Base-by-base conservation (phyloP, 2,329 filamentous ascomycete genomes). In the Hirsutella minnesotensis region DNA sequence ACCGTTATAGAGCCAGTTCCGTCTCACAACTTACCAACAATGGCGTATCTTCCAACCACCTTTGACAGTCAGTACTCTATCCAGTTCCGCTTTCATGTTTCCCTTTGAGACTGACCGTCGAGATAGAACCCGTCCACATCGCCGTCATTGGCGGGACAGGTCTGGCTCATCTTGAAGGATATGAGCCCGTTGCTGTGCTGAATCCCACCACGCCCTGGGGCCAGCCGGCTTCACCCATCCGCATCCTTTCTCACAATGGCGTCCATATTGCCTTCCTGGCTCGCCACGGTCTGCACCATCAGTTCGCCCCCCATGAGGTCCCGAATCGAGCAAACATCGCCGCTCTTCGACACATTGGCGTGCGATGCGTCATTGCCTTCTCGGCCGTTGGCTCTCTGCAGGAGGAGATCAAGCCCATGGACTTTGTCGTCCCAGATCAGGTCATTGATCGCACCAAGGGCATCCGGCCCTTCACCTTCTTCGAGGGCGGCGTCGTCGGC, bases 401-500 rank as follows among this genome's bases (percentile, higher is more conserved):
- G 60, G 92, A 95, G 69, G 78, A 87, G 57, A 90, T 98, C 63
- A 86, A 85, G 66, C 92, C 92, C 36, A 83, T 92, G 67, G 92
- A 98, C 70, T 98, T 98, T 63, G 86, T 96, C 41, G 76, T 98
- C 12, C 92, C 90, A 0, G 88, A 95, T 66, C 92, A 98, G 70
- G 77, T 94, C 62, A 95, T 96, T 60, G 92, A 98, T 69, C 86
- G 90, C 49, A 96, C 90, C 52, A 96, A 95, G 76, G 92, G 90
- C 42, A 73, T 95, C 49, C 76, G 92, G 8, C 88, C 90, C 2
- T 95, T 90, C 63, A 96, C 92, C 21, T 98, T 95, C 70, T 98
- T 96, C 61, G 86, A 90, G 65, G 79, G 78, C 51, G 92, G 92
- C 24, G 78, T 95, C 51, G 92, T 98, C 15, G 87, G 86, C 31